Percentiles rank a stretch among this genome's conserved stretches.
Conservation (phyloP, 2,329 filamentous ascomycete genomes). For the Fusarium subglutinans region DNA sequence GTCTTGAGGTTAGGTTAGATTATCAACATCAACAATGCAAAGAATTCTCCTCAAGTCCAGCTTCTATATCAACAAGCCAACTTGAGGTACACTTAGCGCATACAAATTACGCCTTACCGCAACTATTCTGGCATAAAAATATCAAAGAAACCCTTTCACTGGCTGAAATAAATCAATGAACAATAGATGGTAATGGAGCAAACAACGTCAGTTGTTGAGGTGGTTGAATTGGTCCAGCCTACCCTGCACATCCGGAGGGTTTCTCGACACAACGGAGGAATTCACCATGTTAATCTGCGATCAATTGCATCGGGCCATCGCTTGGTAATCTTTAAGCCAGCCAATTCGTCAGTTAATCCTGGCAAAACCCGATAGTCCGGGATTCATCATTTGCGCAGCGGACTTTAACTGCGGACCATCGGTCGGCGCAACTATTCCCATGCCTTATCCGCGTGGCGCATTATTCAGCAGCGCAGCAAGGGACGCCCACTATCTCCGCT, state of each 20-base stretch:
- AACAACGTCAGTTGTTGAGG: too few species aligned
- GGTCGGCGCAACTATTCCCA: not conserved
- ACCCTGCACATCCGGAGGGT: not conserved
- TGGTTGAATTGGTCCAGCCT: not conserved
- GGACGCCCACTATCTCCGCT: constrained; percentile 26
- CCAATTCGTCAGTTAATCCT: not conserved
- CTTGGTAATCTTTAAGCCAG: constrained; percentile 5
- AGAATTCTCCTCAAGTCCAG: not conserved
- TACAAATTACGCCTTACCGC: rapidly evolving
- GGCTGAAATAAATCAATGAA: too few species aligned
- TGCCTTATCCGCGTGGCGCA: not conserved
- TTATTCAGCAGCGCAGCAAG: constrained; percentile 28
- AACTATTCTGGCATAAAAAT: too few species aligned
- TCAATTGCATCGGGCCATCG: not conserved
- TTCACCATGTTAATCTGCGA: not conserved
- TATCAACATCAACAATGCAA: too few species aligned
- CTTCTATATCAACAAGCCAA: too few species aligned
- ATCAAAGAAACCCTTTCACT: rapidly evolving
- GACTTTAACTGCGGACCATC: constrained; percentile 24
- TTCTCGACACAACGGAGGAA: not conserved
- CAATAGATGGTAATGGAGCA: too few species aligned
- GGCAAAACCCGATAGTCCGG: constrained; percentile 7
- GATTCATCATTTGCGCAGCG: not conserved
- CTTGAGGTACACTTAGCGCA: not conserved
- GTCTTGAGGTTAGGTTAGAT: too few species aligned